Evolutionary conservation across 2,329 filamentous ascomycete species (phyloP).

Genomic region (Biscogniauxia marginata): DNA sequence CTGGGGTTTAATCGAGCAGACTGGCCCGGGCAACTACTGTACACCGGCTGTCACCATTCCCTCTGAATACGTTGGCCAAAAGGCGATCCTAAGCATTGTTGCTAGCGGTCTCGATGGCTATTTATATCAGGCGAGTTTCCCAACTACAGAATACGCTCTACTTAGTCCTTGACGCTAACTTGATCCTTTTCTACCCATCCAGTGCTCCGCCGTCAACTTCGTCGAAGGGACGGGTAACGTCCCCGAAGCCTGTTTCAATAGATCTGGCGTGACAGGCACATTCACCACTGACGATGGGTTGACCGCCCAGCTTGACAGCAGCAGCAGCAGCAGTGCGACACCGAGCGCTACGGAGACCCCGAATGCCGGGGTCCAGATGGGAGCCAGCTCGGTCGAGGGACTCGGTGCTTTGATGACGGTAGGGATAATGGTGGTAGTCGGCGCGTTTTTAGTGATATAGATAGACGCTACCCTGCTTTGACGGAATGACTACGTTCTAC

Average conservation of each 20-base stretch:
- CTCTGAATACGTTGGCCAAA: constrained; percentile 50
- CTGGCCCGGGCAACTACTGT: constrained; percentile 55
- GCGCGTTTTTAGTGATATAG: constrained; percentile 21
- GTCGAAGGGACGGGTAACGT: constrained; percentile 40
- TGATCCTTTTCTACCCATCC: not conserved
- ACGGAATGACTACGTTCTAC: too few relatives aligned
- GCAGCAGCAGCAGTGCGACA: constrained; percentile 3
- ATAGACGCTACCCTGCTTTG: too few relatives aligned
- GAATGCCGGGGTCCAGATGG: constrained; percentile 21
- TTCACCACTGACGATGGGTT: constrained; percentile 33
- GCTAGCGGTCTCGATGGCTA: constrained; percentile 54
- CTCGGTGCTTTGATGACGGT: constrained; percentile 16
- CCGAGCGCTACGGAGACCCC: constrained; percentile 10
- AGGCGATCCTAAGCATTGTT: constrained; percentile 54
- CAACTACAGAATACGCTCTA: too few relatives aligned
- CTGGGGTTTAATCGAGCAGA: constrained; percentile 54
- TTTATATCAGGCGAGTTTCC: constrained; percentile 52
- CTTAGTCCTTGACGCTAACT: constrained; percentile 10
- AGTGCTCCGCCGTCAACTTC: constrained; percentile 58
- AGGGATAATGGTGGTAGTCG: constrained; percentile 19
- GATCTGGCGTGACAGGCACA: constrained; percentile 31
- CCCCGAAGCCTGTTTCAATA: constrained; percentile 39
- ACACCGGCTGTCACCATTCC: constrained; percentile 48
- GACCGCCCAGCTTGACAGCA: constrained; percentile 29
- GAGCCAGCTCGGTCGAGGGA: constrained; percentile 10